These are phyloP conservation scores for Themeda triandra DNA, from an alignment of 176 grass and related monocot species.

Conservation along the genomic window DNA sequence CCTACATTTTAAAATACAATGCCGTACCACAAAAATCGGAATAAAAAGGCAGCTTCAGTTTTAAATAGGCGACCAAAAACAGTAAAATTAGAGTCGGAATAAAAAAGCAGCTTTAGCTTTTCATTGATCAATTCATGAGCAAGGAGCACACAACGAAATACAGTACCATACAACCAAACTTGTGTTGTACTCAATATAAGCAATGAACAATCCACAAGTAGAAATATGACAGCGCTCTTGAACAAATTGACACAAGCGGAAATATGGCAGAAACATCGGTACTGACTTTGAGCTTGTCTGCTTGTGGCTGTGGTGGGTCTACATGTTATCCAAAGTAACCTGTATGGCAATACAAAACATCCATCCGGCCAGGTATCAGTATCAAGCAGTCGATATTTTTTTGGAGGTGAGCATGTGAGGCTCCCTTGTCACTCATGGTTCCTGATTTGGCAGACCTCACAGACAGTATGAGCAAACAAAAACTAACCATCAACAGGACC, in stretches of 20 bases:
- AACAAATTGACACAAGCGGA: not conserved
- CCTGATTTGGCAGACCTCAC: not conserved
- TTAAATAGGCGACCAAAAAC: not conserved
- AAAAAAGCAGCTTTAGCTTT: too few relatives aligned
- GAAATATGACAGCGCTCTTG: not conserved
- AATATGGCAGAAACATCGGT: not conserved
- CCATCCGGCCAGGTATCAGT: not conserved
- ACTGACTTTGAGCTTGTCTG: not conserved
- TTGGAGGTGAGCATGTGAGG: not conserved
- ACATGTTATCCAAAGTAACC: not conserved
- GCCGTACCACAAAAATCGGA: too few relatives aligned
- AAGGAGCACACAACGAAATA: too few relatives aligned
- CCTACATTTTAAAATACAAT: not conserved
- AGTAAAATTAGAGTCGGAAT: too few relatives aligned
- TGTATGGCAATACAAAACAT: not conserved
- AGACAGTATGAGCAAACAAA: constrained; percentile 17
- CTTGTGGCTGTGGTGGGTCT: not conserved
- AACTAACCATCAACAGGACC: not conserved
- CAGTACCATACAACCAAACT: too few relatives aligned
- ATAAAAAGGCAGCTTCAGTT: not conserved
- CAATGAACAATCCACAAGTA: too few relatives aligned
- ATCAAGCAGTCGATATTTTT: not conserved
- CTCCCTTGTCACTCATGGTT: not conserved
- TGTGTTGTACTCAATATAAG: too few relatives aligned
- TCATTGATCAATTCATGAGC: too few relatives aligned